phyloP scores from a whole-genome alignment of 1,284 basidiomycete species.

The Cerrena zonata region DNA sequence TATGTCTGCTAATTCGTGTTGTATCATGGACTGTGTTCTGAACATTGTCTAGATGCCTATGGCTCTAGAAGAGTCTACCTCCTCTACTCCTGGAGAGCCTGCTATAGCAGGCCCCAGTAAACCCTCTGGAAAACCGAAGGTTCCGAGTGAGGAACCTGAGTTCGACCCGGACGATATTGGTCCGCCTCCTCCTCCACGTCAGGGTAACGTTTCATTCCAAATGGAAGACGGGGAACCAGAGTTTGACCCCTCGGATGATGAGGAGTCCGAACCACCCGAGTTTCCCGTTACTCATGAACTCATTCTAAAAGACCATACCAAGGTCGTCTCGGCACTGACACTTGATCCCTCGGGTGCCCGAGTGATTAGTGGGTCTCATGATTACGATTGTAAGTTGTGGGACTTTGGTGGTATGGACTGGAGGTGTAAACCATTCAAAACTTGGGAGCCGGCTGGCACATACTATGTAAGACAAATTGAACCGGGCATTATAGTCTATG shows the following conservation, averaged over 20 bases:
- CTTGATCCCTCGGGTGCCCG: slow-evolving; percentile 92
- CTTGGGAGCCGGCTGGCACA: slow-evolving; percentile 87
- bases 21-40: too few relatives aligned
- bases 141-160: slow-evolving; percentile 19
- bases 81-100: slow-evolving; percentile 6
- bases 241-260: slow-evolving; percentile 53
- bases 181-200: slow-evolving; percentile 20
- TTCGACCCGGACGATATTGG: slow-evolving; percentile 34
- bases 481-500: slow-evolving; percentile 10
- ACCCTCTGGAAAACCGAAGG: background rate
- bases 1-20: slow-evolving; percentile 9
- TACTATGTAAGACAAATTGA: slow-evolving; percentile 91
- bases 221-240: slow-evolving; percentile 47
- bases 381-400: slow-evolving; percentile 97
- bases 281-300: slow-evolving; percentile 88
- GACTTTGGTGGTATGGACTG: slow-evolving; percentile 98
- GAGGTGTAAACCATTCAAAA: slow-evolving; percentile 87
- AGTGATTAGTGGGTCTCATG: slow-evolving; percentile 85
- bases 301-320: slow-evolving; percentile 86
- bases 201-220: background rate
- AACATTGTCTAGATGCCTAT: background rate
- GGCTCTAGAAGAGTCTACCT: slow-evolving; percentile 6
- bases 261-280: slow-evolving; percentile 39
- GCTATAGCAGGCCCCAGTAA: background rate
- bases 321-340: slow-evolving; percentile 87